Evolutionary conservation across 495 filamentous ascomycete genomes (phyloP).

Genomic region (Daldinia loculata): DNA sequence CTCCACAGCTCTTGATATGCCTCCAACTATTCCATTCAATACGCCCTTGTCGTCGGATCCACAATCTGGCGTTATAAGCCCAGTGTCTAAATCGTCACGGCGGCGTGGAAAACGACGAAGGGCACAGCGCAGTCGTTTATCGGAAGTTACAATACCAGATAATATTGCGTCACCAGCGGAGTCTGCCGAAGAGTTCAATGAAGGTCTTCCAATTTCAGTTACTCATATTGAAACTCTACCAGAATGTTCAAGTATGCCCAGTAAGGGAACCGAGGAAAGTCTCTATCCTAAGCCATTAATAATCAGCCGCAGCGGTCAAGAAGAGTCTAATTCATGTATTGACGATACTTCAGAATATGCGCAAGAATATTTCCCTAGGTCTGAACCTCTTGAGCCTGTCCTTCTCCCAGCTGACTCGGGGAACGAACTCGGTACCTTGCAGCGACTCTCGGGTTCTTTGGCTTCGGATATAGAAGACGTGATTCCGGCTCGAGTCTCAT

Average conservation of each 20-base stretch:
- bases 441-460: neutral
- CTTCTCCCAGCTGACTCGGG: neutral
- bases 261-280: neutral
- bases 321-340: neutral
- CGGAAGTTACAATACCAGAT: constrained; percentile 44
- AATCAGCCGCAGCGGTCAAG: constrained; percentile 4
- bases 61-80: constrained; percentile 17
- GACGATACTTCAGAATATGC: neutral
- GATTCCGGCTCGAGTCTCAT: constrained; percentile 21
- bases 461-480: neutral
- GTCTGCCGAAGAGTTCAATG: constrained; percentile 10
- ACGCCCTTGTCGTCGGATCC: constrained; percentile 23
- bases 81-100: constrained; percentile 27
- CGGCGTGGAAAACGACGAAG: constrained; percentile 27
- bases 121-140: constrained; percentile 39
- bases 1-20: constrained; percentile 1
- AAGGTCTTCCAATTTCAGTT: neutral
- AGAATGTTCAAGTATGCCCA: constrained; percentile 11
- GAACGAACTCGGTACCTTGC: neutral
- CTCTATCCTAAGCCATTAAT: constrained; percentile 24
- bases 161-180: constrained; percentile 27
- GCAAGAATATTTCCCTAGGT: neutral
- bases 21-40: constrained; percentile 26
- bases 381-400: neutral
- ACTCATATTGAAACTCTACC: constrained; percentile 34